Evolutionary conservation across 805 yeast species (phyloP), one percentile per base, ranked within the genome.

Genomic region (Isabelozyma heimii): DNA sequence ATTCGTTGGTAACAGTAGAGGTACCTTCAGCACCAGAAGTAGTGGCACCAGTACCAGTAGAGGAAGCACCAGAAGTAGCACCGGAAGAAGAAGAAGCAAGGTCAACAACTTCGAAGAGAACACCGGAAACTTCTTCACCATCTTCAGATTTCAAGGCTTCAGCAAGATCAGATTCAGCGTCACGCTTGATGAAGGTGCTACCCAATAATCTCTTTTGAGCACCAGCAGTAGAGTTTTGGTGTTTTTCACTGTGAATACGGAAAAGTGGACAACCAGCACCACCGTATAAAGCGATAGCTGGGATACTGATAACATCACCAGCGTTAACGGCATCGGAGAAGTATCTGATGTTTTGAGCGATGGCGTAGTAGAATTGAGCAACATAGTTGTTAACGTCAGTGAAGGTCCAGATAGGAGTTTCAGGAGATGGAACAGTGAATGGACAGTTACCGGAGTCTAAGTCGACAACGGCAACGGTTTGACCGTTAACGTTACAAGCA

Each of bases 211-310:
- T 69, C 61, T 61, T 72, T 63, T 70, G 70, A 60, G 70, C 57
- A 37, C 71, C 71, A 50, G 68, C 66, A 53, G 76, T 68, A 38
- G 76, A 70, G 69, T 72, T 72, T 43, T 73, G 69, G 13, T 58
- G 43, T 52, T 59, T 47, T 35, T 58, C 57, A 13, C 48, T 54
- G 51, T 60, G 66, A 44, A 71, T 69, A 42, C 62, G 67, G 68
- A 44, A 68, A 37, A 66, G 50, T 15, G 67, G 59, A 48, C 56
- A 43, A 40, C 42, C 28, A n/a, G 63, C 58, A 6, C 30, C 16
- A 42, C 55, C 60, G 59, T 57, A 67, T 48, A 70, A 56, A 28
- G 40, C 44, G 16, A 17, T 58, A 48, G 77, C 77, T 50, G 75
- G 69, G 47, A 69, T 54, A 14, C 40, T 40, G 44, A 72, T 69